Conservation (phyloP, 345 rosid species). For the Pugionium dolabratum region DNA sequence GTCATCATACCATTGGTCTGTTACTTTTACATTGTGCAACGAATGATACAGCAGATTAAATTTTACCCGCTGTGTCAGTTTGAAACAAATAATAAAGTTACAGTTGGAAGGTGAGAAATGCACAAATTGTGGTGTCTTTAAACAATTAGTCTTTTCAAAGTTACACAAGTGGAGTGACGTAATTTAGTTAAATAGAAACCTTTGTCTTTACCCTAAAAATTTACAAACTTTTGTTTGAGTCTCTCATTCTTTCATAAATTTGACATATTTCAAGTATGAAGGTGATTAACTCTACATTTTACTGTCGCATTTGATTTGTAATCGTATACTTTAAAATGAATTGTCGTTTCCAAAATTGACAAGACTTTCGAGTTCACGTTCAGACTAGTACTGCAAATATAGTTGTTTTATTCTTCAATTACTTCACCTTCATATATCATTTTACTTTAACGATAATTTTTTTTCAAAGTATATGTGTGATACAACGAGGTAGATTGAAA, state of each 20-base stretch:
- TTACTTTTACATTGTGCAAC: not conserved
- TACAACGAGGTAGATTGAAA: conserved; percentile 3
- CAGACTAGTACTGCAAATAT: no score
- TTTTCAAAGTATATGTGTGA: no score
- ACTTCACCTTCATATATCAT: no score
- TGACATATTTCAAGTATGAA: no score
- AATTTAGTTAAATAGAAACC: not conserved
- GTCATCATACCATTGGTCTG: not conserved
- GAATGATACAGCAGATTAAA: conserved; percentile 19
- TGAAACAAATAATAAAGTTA: conserved; percentile 29
- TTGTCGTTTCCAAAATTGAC: not conserved
- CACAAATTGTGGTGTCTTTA: conserved; percentile 34
- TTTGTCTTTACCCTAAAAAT: not conserved
- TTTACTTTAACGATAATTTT: no score
- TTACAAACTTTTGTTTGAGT: no score
- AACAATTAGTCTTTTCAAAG: conserved; percentile 3
- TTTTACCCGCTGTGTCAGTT: conserved; percentile 37
- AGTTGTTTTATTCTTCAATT: no score
- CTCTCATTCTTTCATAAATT: no score
- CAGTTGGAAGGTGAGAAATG: conserved; percentile 42
- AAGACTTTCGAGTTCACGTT: conserved; percentile 6
- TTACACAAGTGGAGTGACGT: conserved; percentile 35
- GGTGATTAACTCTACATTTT: not conserved
- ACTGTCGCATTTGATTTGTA: not conserved
- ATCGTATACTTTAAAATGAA: not conserved